Evolutionary conservation across 306 rosid genomes (phyloP).

Genomic region (Chamaecrista fasciculata): DNA sequence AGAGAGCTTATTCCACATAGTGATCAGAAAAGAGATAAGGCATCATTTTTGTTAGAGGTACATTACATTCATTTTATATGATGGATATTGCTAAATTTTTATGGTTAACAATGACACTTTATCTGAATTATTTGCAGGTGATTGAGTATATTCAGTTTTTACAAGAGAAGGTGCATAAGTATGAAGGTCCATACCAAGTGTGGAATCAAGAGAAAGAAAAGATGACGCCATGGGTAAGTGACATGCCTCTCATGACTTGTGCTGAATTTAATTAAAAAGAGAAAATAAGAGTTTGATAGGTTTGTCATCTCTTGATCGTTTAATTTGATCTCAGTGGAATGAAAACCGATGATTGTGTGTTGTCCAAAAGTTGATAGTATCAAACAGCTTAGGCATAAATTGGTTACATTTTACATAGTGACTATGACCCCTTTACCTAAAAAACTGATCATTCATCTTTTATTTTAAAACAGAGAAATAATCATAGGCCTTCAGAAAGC

Average conservation of each 20-base stretch:
- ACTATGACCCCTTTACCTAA: not conserved
- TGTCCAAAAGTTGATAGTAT: not conserved
- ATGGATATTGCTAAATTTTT: conserved; percentile 1
- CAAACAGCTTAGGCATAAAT: conserved; percentile 5
- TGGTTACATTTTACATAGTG: conserved; percentile 13
- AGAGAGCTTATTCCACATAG: conserved; percentile 90
- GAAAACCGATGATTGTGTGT: not conserved
- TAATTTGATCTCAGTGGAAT: not conserved
- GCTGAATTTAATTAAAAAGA: conserved; percentile 9
- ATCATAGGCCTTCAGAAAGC: conserved; percentile 58
- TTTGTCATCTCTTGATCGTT: not conserved
- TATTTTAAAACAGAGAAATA: conserved; percentile 53
- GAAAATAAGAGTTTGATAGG: not conserved
- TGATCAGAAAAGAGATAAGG: conserved; percentile 99
- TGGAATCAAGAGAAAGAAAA: conserved; percentile 71
- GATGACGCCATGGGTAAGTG: conserved; percentile 74
- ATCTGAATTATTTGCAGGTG: conserved; percentile 52
- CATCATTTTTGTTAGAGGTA: conserved; percentile 94
- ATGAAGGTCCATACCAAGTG: conserved; percentile 75
- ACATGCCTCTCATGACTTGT: conserved; percentile 19
- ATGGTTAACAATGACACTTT: conserved; percentile 1
- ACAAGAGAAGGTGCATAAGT: conserved; percentile 82
- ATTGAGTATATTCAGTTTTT: conserved; percentile 88
- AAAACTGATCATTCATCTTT: conserved; percentile 19
- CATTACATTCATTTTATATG: conserved; percentile 28